Conservation (phyloP, 2,329 filamentous ascomycete genomes). For the Hymenoscyphus infarciens region DNA sequence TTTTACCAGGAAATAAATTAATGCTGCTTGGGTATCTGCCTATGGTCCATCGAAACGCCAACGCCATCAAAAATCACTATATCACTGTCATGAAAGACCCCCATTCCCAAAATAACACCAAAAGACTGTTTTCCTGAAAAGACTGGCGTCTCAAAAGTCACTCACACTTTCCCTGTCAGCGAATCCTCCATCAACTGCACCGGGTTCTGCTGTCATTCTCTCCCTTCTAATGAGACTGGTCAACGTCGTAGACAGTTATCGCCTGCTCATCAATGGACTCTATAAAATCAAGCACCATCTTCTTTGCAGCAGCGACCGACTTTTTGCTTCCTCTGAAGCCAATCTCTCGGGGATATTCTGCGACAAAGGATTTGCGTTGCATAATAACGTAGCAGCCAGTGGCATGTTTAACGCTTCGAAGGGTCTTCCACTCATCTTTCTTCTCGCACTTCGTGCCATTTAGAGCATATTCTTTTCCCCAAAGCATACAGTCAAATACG, state of each 20-base stretch:
- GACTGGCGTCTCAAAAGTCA: too few species aligned
- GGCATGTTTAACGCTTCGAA: constrained; percentile 1
- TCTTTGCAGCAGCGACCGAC: constrained; percentile 5
- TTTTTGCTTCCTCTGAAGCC: constrained; percentile 3
- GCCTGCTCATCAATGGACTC: background rate
- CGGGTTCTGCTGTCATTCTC: background rate
- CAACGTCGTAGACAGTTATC: background rate
- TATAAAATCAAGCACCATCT: background rate
- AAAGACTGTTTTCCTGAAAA: too few species aligned
- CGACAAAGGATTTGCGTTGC: background rate
- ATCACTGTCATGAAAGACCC: too few species aligned
- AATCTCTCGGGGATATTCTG: constrained; percentile 2
- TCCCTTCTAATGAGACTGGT: background rate
- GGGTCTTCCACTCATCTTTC: background rate
- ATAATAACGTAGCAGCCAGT: constrained; percentile 8
- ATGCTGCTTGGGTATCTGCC: too few species aligned
- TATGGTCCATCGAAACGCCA: too few species aligned
- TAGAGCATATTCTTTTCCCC: background rate
- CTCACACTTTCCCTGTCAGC: too few species aligned
- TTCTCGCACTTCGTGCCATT: background rate
- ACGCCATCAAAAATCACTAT: too few species aligned
- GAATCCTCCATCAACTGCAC: too few species aligned
- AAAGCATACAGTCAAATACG: background rate
- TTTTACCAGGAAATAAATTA: too few species aligned
- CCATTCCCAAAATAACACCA: too few species aligned